A percentile compares a stretch with the other conserved stretches of the same genome.
Conservation (phyloP, 306 rosid genomes). For the Corylus avellana region DNA sequence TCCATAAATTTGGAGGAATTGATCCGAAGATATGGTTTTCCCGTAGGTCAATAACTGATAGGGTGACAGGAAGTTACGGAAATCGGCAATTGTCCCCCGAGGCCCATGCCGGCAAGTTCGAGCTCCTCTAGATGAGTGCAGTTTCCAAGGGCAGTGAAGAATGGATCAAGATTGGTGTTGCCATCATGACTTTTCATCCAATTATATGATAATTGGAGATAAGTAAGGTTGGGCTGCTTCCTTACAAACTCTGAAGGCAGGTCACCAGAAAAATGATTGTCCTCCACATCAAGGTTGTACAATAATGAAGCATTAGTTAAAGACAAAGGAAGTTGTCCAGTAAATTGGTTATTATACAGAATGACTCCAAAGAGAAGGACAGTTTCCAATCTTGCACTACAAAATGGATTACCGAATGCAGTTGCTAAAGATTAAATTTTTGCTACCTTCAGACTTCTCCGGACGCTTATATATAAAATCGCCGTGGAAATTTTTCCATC, state of each 20-base stretch:
- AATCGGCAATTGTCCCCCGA: slow-evolving; percentile 56
- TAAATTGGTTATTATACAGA: slow-evolving; percentile 60
- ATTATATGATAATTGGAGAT: slow-evolving; percentile 63
- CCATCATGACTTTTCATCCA: slow-evolving; percentile 48
- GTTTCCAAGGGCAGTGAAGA: slow-evolving; percentile 56
- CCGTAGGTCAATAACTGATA: slow-evolving; percentile 36
- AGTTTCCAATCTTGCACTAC: slow-evolving; percentile 46
- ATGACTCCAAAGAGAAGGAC: slow-evolving; percentile 52
- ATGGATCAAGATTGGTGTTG: slow-evolving; percentile 60
- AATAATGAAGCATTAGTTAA: slow-evolving; percentile 31
- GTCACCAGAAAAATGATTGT: slow-evolving; percentile 52
- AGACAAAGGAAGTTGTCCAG: slow-evolving; percentile 58
- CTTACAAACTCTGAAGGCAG: slow-evolving; percentile 47
- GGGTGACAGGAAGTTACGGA: slow-evolving; percentile 34
- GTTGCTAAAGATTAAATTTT: too few relatives aligned
- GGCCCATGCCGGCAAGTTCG: slow-evolving; percentile 67
- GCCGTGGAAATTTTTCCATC: too few relatives aligned
- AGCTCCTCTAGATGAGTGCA: slow-evolving; percentile 54
- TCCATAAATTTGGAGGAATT: slow-evolving; percentile 49
- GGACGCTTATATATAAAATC: too few relatives aligned
- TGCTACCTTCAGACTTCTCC: too few relatives aligned
- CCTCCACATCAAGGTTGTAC: slow-evolving; percentile 52
- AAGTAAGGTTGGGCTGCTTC: slow-evolving; percentile 31
- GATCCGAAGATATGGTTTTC: slow-evolving; percentile 65
- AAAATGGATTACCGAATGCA: too few relatives aligned